Conservation (phyloP, 257 asterid genomes). For the Solanum virginianum region DNA sequence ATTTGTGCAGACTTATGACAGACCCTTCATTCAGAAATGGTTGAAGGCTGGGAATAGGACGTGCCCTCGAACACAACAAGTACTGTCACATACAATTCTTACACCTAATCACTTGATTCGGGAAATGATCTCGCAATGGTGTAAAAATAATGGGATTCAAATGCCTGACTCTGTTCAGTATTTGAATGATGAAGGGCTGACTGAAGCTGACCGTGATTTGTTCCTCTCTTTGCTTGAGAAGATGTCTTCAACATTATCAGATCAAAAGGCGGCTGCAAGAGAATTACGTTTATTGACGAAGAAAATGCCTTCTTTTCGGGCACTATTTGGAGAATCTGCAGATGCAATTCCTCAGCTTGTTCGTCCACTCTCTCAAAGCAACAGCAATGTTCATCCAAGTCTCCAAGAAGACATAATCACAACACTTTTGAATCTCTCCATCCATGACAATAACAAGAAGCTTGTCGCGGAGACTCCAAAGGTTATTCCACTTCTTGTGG, state of each 20-base stretch:
- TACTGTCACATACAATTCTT: slow-evolving; percentile 59
- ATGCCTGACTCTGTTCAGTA: slow-evolving; percentile 37
- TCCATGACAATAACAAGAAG: slow-evolving; percentile 80
- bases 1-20: slow-evolving; percentile 72
- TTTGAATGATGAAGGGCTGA: slow-evolving; percentile 34
- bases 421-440: slow-evolving; percentile 66
- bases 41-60: slow-evolving; percentile 69
- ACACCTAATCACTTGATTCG: slow-evolving; percentile 67
- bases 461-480: slow-evolving; percentile 69
- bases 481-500: slow-evolving; percentile 54
- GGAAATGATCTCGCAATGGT: slow-evolving; percentile 63
- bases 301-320: slow-evolving; percentile 61
- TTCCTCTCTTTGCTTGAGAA: slow-evolving; percentile 46
- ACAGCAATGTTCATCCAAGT: slow-evolving; percentile 20
- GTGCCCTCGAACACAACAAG: slow-evolving; percentile 85
- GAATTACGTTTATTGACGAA: slow-evolving; percentile 60
- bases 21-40: slow-evolving; percentile 79
- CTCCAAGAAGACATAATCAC: slow-evolving; percentile 88
- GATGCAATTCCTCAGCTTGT: slow-evolving; percentile 53
- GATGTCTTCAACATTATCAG: slow-evolving; percentile 40
- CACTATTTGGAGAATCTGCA: slow-evolving; percentile 53
- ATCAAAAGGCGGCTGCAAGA: slow-evolving; percentile 68
- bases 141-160: slow-evolving; percentile 46
- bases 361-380: slow-evolving; percentile 38
- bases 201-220: slow-evolving; percentile 45